These are phyloP conservation scores for Lasiosphaeria hispida DNA, from an alignment of 495 filamentous ascomycete species.

Conservation along the genomic window DNA sequence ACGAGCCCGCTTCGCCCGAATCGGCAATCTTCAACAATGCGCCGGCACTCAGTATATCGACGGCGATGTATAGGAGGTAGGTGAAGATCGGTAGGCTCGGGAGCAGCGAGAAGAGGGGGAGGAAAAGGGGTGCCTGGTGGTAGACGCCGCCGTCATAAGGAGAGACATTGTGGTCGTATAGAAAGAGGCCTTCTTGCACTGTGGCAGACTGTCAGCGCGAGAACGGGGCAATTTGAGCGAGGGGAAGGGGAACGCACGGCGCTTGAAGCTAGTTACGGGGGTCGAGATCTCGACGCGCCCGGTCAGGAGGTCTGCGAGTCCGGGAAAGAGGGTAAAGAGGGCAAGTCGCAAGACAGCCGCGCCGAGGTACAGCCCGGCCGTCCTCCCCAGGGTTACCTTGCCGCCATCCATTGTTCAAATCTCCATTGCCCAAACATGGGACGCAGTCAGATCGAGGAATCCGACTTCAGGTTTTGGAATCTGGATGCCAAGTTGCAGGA, in stretches of 20 bases:
- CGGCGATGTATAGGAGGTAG: constrained; percentile 72
- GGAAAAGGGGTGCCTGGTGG: constrained; percentile 92
- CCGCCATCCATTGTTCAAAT: constrained; percentile 45
- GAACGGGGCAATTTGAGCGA: neutral
- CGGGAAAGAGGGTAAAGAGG: constrained; percentile 77
- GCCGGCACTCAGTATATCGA: constrained; percentile 80
- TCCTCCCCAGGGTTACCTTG: constrained; percentile 56
- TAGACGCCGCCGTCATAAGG: constrained; percentile 97
- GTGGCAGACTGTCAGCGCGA: constrained; percentile 6
- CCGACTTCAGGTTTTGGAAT: neutral
- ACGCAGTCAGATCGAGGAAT: constrained; percentile 4
- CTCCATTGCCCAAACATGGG: constrained; percentile 25
- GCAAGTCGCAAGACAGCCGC: constrained; percentile 78
- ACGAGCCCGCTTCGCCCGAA: constrained; percentile 70
- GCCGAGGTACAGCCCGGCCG: constrained; percentile 68
- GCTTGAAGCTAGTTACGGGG: constrained; percentile 95
- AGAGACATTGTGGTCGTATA: constrained; percentile 93
- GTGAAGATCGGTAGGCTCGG: constrained; percentile 74
- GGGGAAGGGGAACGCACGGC: constrained; percentile 52
- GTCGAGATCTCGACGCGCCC: constrained; percentile 95
- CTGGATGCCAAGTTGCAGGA: constrained; percentile 8
- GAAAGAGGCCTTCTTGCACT: constrained; percentile 96
- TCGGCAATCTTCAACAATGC: constrained; percentile 82
- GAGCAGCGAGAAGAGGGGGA: constrained; percentile 85
- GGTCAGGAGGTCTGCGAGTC: constrained; percentile 79